A percentile compares a stretch with the other conserved stretches of the same genome.
phyloP scores from a whole-genome alignment of 345 rosid species.

The Heritiera fomes region DNA sequence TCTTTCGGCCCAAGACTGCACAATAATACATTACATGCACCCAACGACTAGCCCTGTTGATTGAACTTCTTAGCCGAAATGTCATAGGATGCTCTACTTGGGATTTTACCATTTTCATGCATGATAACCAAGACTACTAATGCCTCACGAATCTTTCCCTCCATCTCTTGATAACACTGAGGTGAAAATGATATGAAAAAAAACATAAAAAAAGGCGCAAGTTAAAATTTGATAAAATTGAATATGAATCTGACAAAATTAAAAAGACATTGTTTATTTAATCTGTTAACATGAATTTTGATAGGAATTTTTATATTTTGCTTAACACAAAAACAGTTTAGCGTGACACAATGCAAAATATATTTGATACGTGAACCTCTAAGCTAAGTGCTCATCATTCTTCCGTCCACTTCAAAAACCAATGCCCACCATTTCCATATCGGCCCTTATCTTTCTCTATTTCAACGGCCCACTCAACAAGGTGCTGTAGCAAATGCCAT shows the following conservation, averaged over 20 bases:
- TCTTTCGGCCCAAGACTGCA: background rate
- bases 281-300: too few relatives aligned
- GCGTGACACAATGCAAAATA: too few relatives aligned
- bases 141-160: constrained; percentile 47
- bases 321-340: too few relatives aligned
- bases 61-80: constrained; percentile 47
- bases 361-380: constrained; percentile 45
- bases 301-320: too few relatives aligned
- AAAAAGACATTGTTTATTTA: too few relatives aligned
- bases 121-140: constrained; percentile 37
- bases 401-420: constrained; percentile 47
- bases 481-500: constrained; percentile 51
- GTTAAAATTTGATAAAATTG: background rate
- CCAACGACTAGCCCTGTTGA: constrained; percentile 29
- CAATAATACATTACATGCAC: constrained; percentile 46
- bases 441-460: constrained; percentile 48
- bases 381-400: constrained; percentile 40
- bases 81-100: constrained; percentile 38
- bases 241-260: constrained; percentile 1
- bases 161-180: constrained; percentile 34
- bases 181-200: too few relatives aligned
- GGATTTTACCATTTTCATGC: constrained; percentile 36
- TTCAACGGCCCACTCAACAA: constrained; percentile 50
- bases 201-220: too few relatives aligned
- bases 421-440: constrained; percentile 44